Percentiles rank a stretch among this genome's conserved stretches.
These are phyloP conservation scores for Candida railenensis DNA, from an alignment of 805 yeast genomes.

Conservation along the genomic window DNA sequence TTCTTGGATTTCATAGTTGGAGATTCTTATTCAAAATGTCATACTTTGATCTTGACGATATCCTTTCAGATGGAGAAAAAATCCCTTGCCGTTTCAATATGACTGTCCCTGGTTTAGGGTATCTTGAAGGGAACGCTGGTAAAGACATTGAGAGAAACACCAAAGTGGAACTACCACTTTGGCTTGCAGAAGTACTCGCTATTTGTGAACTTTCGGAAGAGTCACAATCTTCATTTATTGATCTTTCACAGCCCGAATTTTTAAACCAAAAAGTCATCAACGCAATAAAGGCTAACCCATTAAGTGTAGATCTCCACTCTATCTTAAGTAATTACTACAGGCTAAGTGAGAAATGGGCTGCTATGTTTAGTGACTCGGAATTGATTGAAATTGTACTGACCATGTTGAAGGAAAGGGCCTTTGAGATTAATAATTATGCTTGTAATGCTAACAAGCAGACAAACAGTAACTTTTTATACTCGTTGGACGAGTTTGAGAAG, in stretches of 20 bases:
- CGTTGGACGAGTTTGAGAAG: constrained; percentile 78
- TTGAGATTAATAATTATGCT: constrained; percentile 72
- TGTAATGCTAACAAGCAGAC: constrained; percentile 50
- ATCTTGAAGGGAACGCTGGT: constrained; percentile 76
- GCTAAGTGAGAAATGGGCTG: constrained; percentile 75
- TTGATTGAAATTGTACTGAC: constrained; percentile 47
- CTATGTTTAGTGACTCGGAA: constrained; percentile 64
- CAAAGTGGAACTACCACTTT: constrained; percentile 76
- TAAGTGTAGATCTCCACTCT: constrained; percentile 62
- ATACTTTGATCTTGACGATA: constrained; percentile 77
- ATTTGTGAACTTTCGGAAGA: constrained; percentile 30
- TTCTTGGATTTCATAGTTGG: not conserved
- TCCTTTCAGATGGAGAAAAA: constrained; percentile 67
- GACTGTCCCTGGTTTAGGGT: constrained; percentile 85
- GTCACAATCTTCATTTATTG: constrained; percentile 51
- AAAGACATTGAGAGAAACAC: constrained; percentile 56
- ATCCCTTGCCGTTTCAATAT: constrained; percentile 79
- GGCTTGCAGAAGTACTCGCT: constrained; percentile 85
- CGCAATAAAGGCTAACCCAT: constrained; percentile 76
- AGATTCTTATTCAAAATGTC: not conserved
- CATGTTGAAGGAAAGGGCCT: constrained; percentile 64
- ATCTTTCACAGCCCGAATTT: constrained; percentile 69
- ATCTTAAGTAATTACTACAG: constrained; percentile 67
- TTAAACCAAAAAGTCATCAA: constrained; percentile 66
- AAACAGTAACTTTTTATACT: constrained; percentile 52